Evolutionary conservation across 345 rosid species (phyloP).

Genomic region (Camelina sativa): DNA sequence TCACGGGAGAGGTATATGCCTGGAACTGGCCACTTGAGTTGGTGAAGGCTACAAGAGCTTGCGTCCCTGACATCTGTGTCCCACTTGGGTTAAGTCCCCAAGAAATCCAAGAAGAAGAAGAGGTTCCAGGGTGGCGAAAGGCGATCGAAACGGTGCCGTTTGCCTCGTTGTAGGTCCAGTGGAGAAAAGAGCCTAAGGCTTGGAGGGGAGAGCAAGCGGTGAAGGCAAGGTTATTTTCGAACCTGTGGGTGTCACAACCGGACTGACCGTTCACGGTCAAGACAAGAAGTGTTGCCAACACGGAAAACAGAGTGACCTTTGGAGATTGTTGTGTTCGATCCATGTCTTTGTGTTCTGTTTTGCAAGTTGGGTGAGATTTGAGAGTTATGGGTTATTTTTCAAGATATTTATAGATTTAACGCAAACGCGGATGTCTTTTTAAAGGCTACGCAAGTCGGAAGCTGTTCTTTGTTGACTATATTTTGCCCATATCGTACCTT

Average conservation of each 20-base stretch:
- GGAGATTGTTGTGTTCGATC: slow-evolving; percentile 26
- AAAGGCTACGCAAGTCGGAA: slow-evolving; percentile 17
- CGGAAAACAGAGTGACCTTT: slow-evolving; percentile 28
- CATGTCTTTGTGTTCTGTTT: slow-evolving; percentile 36
- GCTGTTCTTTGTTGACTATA: slow-evolving; percentile 43
- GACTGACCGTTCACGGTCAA: slow-evolving; percentile 34
- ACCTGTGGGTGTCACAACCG: slow-evolving; percentile 46
- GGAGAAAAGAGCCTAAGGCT: slow-evolving; percentile 58
- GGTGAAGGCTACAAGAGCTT: slow-evolving; percentile 65
- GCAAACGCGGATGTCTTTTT: slow-evolving; percentile 27
- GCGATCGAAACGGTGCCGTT: slow-evolving; percentile 60
- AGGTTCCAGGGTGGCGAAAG: slow-evolving; percentile 54
- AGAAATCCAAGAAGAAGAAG: slow-evolving; percentile 55
- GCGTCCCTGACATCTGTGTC: slow-evolving; percentile 53
- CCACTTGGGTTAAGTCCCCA: slow-evolving; percentile 73
- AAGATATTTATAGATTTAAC: slow-evolving; percentile 28
- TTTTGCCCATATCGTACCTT: background rate
- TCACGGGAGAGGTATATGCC: slow-evolving; percentile 50
- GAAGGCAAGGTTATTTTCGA: slow-evolving; percentile 44
- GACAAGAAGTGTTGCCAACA: slow-evolving; percentile 28
- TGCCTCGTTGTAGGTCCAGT: slow-evolving; percentile 59
- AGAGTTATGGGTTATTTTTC: background rate
- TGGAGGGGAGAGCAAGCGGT: slow-evolving; percentile 51
- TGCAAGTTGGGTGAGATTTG: slow-evolving; percentile 27
- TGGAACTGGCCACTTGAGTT: slow-evolving; percentile 46